Conservation (phyloP, 2,329 filamentous ascomycete genomes). For the Bipolaris bicolor region DNA sequence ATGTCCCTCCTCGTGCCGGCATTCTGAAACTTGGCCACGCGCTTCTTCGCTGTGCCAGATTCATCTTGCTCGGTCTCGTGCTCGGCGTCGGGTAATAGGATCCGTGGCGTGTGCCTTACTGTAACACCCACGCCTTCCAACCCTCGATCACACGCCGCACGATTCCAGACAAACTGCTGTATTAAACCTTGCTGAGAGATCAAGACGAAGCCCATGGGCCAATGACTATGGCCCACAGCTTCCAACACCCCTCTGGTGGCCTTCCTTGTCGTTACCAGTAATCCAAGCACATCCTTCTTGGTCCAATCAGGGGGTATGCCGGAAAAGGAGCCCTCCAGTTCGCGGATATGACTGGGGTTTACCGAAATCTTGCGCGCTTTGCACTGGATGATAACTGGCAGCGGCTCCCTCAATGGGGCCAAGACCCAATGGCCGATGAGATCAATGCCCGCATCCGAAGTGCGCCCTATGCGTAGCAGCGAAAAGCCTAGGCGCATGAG, state of each 20-base stretch:
- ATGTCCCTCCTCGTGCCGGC: constrained; percentile 41
- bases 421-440: constrained; percentile 73
- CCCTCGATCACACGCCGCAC: constrained; percentile 65
- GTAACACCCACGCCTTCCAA: constrained; percentile 60
- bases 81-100: constrained; percentile 9
- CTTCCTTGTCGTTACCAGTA: constrained; percentile 71
- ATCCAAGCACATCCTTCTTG: constrained; percentile 65
- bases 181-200: constrained; percentile 65
- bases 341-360: constrained; percentile 68
- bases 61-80: constrained; percentile 11
- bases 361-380: constrained; percentile 62
- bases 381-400: constrained; percentile 67
- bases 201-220: constrained; percentile 74
- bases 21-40: constrained; percentile 20
- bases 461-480: constrained; percentile 69
- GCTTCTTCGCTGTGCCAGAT: constrained; percentile 8
- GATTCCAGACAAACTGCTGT: constrained; percentile 76
- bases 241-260: constrained; percentile 82
- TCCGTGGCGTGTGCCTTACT: constrained; percentile 36
- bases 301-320: constrained; percentile 77
- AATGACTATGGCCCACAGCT: constrained; percentile 68
- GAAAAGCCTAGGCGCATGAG: constrained; percentile 68
- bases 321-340: constrained; percentile 78
- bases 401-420: constrained; percentile 38
- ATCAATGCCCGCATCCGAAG: constrained; percentile 74